These are phyloP conservation scores for Calycina herbarum DNA, from an alignment of 2,329 filamentous ascomycete genomes.

Conservation along the genomic window DNA sequence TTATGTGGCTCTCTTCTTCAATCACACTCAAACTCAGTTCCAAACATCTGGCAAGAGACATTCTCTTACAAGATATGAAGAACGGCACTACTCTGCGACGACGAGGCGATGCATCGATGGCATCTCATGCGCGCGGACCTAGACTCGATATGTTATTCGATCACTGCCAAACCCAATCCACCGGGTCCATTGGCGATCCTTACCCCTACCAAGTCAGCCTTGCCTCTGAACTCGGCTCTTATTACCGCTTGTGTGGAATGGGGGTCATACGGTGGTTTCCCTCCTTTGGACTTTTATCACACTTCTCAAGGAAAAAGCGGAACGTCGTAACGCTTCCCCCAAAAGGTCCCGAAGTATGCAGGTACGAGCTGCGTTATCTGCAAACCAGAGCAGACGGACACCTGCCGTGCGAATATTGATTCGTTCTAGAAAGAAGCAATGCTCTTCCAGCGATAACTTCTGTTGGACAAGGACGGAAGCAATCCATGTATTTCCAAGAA, in stretches of 20 bases:
- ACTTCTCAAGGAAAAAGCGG: not conserved
- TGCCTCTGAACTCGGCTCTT: constrained; percentile 9
- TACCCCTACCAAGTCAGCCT: constrained; percentile 6
- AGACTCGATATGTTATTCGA: constrained; percentile 1
- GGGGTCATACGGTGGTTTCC: constrained; percentile 7
- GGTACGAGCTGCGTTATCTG: constrained; percentile 6
- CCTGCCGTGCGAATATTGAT: constrained; percentile 4
- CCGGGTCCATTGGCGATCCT: constrained; percentile 9
- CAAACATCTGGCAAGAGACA: not conserved
- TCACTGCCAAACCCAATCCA: constrained; percentile 8
- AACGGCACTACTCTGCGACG: not conserved
- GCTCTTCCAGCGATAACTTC: not conserved
- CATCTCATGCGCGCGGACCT: not conserved
- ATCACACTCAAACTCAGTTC: not conserved
- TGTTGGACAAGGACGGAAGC: not conserved
- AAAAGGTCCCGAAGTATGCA: constrained; percentile 10
- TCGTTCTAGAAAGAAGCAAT: not conserved
- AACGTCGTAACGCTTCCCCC: not conserved
- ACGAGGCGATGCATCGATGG: too few species aligned
- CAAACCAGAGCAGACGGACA: constrained; percentile 4
- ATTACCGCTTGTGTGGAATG: constrained; percentile 7
- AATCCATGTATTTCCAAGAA: not conserved
- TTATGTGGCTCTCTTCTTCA: not conserved
- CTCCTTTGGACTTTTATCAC: not conserved
- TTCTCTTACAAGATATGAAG: not conserved